Conservation (phyloP, 495 filamentous ascomycete species). For the Rhypophila decipiens region DNA sequence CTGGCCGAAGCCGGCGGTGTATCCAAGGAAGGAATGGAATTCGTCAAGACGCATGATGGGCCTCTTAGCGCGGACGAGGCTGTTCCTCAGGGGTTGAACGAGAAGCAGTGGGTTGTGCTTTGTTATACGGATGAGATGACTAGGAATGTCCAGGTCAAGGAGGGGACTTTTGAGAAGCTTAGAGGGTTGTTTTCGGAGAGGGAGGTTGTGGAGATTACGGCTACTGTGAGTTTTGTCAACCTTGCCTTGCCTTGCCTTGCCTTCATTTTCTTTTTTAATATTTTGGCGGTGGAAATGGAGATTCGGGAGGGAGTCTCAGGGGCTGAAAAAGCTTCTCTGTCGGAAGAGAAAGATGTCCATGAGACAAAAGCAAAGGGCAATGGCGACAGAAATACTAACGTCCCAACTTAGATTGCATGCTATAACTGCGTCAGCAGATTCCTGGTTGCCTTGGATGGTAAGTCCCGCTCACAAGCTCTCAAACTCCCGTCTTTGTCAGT, state of each 20-base stretch:
- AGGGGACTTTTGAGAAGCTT: constrained; percentile 56
- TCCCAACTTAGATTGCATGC: constrained; percentile 45
- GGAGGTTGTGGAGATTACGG: constrained; percentile 72
- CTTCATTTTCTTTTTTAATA: neutral
- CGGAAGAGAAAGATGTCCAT: neutral
- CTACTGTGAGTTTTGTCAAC: constrained; percentile 54
- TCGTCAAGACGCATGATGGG: constrained; percentile 17
- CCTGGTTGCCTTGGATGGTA: constrained; percentile 74
- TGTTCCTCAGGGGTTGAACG: constrained; percentile 33
- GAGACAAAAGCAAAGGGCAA: neutral
- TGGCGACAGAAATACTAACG: constrained; percentile 1
- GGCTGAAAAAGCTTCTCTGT: neutral
- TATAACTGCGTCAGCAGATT: constrained; percentile 88
- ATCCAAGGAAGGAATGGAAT: constrained; percentile 41
- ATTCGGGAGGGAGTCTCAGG: neutral
- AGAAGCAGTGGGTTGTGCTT: constrained; percentile 58
- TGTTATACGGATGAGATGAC: constrained; percentile 75
- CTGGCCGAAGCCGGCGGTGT: constrained; percentile 46
- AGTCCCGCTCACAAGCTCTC: constrained; percentile 15
- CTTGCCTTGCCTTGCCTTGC: too few species aligned
- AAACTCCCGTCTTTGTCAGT: neutral
- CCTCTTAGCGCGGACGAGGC: constrained; percentile 3
- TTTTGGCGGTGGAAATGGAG: neutral
- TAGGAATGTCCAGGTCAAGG: constrained; percentile 52
- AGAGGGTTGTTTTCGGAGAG: constrained; percentile 54